A percentile compares a stretch with the other conserved stretches of the same genome.
Conservation (phyloP, 345 rosid species). For the Lumnitzera racemosa region DNA sequence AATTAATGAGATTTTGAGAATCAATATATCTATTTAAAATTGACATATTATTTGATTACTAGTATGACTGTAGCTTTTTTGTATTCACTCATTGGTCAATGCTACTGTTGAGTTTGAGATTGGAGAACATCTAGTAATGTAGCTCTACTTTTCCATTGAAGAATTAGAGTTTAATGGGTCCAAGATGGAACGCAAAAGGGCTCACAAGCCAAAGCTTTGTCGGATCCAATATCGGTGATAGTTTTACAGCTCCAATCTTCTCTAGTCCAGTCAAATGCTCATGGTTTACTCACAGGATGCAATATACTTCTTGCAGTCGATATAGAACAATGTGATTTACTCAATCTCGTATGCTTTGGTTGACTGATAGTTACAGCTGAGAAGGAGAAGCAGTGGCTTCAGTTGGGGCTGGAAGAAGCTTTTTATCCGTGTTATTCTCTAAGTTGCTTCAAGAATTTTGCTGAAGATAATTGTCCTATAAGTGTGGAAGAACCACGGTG, state of each 20-base stretch:
- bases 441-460: slow-evolving; percentile 50
- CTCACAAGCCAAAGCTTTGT: slow-evolving; percentile 56
- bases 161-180: slow-evolving; percentile 27
- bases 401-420: slow-evolving; percentile 72
- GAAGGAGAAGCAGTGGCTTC: slow-evolving; percentile 69
- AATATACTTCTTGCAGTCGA: slow-evolving; percentile 46
- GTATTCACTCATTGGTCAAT: too few species aligned
- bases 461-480: slow-evolving; percentile 22
- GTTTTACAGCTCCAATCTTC: slow-evolving; percentile 48
- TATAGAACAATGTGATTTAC: slow-evolving; percentile 43
- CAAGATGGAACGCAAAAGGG: slow-evolving; percentile 92
- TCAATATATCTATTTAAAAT: too few species aligned
- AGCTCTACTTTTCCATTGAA: too few species aligned
- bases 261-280: slow-evolving; percentile 31
- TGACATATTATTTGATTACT: too few species aligned
- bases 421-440: slow-evolving; percentile 48
- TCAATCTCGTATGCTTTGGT: slow-evolving; percentile 70
- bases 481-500: slow-evolving; percentile 39
- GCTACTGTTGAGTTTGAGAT: too few species aligned
- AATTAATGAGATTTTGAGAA: too few species aligned
- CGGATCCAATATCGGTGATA: slow-evolving; percentile 64
- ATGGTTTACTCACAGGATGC: slow-evolving; percentile 41
- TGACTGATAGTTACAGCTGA: slow-evolving; percentile 40
- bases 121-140: too few species aligned
- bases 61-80: too few species aligned